Base-by-base conservation (phyloP, 208 protist genomes). In the Zelonia costaricensis region DNA sequence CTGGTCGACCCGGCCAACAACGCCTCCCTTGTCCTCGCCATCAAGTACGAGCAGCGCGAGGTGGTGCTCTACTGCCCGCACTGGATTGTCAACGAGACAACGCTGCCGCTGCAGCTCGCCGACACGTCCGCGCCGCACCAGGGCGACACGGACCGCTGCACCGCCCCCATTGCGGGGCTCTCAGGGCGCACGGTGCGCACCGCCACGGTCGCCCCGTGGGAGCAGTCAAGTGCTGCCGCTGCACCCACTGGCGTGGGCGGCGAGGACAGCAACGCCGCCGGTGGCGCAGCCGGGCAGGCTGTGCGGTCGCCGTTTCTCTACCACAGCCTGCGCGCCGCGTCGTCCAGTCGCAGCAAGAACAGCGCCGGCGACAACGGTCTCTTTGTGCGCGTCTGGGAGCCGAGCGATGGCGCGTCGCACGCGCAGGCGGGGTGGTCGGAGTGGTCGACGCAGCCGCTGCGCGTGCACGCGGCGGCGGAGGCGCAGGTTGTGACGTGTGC, bases 51-150 rank as follows among this genome's bases (percentile, higher is more conserved):
- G 8, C 48, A 55, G 12, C 47, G 54, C 2, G 69, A 77, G 8
- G 76, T 86, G 4, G 74, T 62, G 5, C 44, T 91, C 46, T 83
- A 69, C 66, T 85, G 74, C 49, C 75, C 80, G 1, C 76, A 86
- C 43, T 87, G 84, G 78, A 68, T 91, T 47, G 49, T 91, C 27
- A 91, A 91, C 59, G 47, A 83, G 22, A 87, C 80, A 7, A 47
- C 54, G 36, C 38, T 84, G 35, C 35, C 53, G 18, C 27, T 91
- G 33, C 77, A 84, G 62, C 13, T 87, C 15, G 56, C 73, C 9
- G 84, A 90, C 49, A 65, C 56, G 22, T 35, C 56, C 0, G 40
- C 27, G 39, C 39, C 60, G 22, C 59, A 62, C 38, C 36, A 44
- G 9, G 46, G 23, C 1, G 38, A 47, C 45, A 51, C 36, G 13